Percentiles rank a stretch among this genome's conserved stretches.
Conservation (phyloP, 2,329 filamentous ascomycete genomes). For the Fusarium acutatum region DNA sequence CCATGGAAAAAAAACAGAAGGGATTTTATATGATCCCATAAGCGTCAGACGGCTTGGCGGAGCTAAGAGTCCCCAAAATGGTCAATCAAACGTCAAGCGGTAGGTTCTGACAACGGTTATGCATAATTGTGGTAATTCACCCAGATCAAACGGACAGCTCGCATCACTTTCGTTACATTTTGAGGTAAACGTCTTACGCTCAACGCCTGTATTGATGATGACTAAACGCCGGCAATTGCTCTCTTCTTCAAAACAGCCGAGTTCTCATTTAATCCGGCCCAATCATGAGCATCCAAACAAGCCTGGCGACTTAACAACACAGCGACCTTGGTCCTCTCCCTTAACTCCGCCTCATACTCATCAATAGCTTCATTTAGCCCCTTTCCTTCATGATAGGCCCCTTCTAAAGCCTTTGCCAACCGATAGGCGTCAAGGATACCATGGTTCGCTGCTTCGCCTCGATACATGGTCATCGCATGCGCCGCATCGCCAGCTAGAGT, state of each 20-base stretch:
- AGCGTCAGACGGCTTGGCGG: no score
- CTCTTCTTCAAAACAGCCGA: conserved; percentile 7
- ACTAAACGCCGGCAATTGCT: not conserved
- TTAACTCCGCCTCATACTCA: not conserved
- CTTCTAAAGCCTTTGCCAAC: not conserved
- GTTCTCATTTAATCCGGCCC: not conserved
- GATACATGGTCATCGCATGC: conserved; percentile 13
- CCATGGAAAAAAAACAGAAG: no score
- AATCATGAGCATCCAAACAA: conserved; percentile 8
- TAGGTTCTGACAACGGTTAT: fast-evolving
- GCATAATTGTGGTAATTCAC: fast-evolving
- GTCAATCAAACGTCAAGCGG: no score
- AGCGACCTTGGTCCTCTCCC: conserved; percentile 1
- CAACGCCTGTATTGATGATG: fast-evolving
- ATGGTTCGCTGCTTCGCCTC: conserved; percentile 2
- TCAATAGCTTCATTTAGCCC: not conserved
- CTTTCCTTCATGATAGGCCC: not conserved
- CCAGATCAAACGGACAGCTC: fast-evolving
- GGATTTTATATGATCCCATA: no score
- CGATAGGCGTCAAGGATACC: conserved; percentile 3
- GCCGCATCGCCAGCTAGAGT: conserved; percentile 8
- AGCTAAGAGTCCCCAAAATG: no score
- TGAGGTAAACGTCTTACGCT: fast-evolving
- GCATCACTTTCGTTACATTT: fast-evolving
- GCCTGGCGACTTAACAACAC: conserved; percentile 6